Evolutionary conservation across 371 early-diverging fungal species (phyloP), one percentile per base, ranked within the genome.

Genomic region (Enterospora canceri): DNA sequence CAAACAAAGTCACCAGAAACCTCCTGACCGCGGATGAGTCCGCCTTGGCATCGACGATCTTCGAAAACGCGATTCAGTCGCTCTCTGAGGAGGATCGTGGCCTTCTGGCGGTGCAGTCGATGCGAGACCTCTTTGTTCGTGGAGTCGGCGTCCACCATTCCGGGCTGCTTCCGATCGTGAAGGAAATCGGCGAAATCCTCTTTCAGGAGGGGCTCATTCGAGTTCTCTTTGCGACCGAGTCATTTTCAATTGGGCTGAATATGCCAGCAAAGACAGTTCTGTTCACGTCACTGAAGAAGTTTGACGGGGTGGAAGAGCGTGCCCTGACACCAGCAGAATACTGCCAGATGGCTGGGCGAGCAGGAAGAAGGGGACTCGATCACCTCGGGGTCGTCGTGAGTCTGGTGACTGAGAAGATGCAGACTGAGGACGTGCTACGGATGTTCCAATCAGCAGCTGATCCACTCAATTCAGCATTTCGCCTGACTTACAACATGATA

Each of bases 231-330:
- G 97, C 97, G 34, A 99, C 99, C 0, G 99, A 99, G 78, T 97
- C 99, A 0, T 99, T 99, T 83, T 93, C 99, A 2, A 99, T 99
- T 76, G 99, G 99, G 50, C 79, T 99, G 55, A 99, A 99, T 83
- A 97, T 99, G 97, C 99, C 99, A 40, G 97, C 97, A 59, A 91
- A 91, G 76, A 94, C 95, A 0, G 97, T 97, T 16, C 89, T 97
- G 1, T 99, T 99, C 74, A 94, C 97, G 0, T 83, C 86, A 60
- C 89, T 94, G 12, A 87, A 88, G 71, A 99, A 99, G 73, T 97
- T 87, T 78, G 99, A 99, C 79, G 97, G 97, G 60, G 85, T 85
- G 65, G 83, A 84, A 32, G 82, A 78, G 24, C 85, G 99, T 62
- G 88, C 89, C 85, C 84, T 97, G 35, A 83, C 83, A 34, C 87